Percentiles rank a stretch among this genome's conserved stretches.
These are phyloP conservation scores for Rhodamnia rubescens DNA, from an alignment of 345 rosid genomes.

Conservation along the genomic window DNA sequence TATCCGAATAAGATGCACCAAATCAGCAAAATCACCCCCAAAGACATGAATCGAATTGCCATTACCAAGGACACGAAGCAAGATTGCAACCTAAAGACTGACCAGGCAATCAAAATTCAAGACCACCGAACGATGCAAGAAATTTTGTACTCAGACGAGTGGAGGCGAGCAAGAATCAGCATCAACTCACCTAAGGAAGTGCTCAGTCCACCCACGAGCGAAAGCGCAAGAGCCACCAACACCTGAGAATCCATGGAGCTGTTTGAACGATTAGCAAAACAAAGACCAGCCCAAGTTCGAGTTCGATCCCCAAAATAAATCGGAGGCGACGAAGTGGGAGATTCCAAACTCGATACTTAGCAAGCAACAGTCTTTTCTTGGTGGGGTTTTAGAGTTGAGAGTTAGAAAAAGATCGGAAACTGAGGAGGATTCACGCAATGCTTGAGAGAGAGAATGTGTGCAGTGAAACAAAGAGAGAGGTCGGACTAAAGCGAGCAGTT, in stretches of 20 bases:
- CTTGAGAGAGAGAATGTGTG: not conserved
- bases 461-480: not conserved
- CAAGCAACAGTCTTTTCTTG: not conserved
- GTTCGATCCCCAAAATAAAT: not conserved
- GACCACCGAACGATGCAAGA: not conserved
- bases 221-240: constrained; percentile 45
- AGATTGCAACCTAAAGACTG: not conserved
- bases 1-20: no score
- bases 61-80: not conserved
- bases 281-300: not conserved
- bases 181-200: constrained; percentile 45
- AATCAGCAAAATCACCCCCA: not conserved
- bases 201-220: constrained; percentile 62
- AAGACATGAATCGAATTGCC: not conserved
- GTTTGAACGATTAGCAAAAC: not conserved
- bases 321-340: not conserved
- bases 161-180: not conserved
- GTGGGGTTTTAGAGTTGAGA: not conserved
- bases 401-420: not conserved
- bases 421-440: not conserved
- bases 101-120: not conserved
- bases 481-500: not conserved
- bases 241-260: constrained; percentile 69
- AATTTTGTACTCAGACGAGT: not conserved
- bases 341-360: not conserved